phyloP scores from a whole-genome alignment of 345 rosid species.

The Microcos paniculata region DNA sequence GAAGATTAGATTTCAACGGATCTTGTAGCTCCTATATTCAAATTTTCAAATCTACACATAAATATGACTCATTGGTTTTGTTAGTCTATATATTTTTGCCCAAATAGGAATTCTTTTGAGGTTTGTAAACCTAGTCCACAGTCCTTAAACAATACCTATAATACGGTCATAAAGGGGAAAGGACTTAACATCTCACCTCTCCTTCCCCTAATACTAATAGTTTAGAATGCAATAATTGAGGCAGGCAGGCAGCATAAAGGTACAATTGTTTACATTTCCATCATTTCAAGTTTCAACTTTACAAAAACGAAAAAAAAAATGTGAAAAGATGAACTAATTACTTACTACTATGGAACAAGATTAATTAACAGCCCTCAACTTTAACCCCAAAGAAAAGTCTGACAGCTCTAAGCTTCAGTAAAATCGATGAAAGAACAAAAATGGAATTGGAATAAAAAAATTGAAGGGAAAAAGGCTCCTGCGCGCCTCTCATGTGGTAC shows the following conservation, averaged over 20 bases:
- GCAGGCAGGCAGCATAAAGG: not conserved
- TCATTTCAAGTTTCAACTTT: slow-evolving; percentile 6
- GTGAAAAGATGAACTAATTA: not conserved
- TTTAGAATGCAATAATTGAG: slow-evolving; percentile 25
- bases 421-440: not conserved
- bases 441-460: slow-evolving; percentile 7
- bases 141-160: not conserved
- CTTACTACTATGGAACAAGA: not conserved
- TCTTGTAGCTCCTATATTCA: not conserved
- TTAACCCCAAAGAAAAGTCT: not conserved
- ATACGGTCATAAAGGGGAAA: not conserved
- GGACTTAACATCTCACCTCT: not conserved
- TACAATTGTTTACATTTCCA: not conserved
- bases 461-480: slow-evolving; percentile 3
- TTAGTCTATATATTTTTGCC: not conserved
- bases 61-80: not conserved
- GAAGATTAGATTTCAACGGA: not conserved
- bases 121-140: not conserved
- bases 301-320: slow-evolving; percentile 5
- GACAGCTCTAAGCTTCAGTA: not conserved
- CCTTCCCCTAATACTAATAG: not conserved
- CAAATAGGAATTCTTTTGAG: not conserved
- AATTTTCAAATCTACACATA: not conserved
- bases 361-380: not conserved
- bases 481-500: slow-evolving; percentile 10